These are phyloP conservation scores for Linnemannia schmuckeri DNA, from an alignment of 192 early-diverging fungal species.

Conservation along the genomic window DNA sequence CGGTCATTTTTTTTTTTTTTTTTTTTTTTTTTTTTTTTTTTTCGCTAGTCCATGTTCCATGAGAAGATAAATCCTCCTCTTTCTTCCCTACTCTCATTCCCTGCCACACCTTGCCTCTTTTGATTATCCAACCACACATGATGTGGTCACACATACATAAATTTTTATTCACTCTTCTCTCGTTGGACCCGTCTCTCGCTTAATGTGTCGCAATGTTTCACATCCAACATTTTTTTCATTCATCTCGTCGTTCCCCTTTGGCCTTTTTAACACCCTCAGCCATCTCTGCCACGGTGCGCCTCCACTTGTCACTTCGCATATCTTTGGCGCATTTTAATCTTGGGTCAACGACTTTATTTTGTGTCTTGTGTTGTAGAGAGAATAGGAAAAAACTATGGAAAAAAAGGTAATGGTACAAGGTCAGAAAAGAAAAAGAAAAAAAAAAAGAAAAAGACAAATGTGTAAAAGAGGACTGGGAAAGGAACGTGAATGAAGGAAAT, in stretches of 20 bases:
- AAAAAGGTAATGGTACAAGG: neutral
- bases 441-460: neutral
- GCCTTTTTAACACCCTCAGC: neutral
- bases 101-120: neutral
- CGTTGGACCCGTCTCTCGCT: neutral
- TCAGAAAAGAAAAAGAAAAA: neutral
- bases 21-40: no score
- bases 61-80: no score
- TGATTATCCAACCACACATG: neutral
- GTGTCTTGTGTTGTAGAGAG: neutral
- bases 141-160: neutral
- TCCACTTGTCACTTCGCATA: neutral
- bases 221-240: neutral
- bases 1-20: no score
- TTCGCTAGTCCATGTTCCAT: no score
- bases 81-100: no score
- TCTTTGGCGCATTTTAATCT: no score
- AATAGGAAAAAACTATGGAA: neutral
- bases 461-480: neutral
- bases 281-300: neutral
- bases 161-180: neutral
- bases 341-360: neutral
- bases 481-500: neutral
- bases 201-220: slow-evolving; percentile 7
- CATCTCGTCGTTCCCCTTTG: no score